These are phyloP conservation scores for Cladosporium sp. DNA, from an alignment of 2,329 filamentous ascomycete genomes.

Conservation along the genomic window DNA sequence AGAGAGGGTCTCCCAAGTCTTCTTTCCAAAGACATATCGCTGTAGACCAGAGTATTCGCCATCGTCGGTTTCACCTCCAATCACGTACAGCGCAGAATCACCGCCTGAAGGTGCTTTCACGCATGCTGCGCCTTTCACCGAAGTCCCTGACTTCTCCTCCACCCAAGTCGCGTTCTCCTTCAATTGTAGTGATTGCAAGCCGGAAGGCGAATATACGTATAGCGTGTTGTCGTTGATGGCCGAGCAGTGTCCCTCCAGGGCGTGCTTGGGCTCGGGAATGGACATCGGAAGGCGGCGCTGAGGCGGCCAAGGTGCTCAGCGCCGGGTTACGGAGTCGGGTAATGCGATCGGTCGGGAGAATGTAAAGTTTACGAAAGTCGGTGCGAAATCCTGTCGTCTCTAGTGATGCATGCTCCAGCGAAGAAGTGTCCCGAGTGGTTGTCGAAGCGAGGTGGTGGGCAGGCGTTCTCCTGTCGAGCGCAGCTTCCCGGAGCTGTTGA, in stretches of 20 bases:
- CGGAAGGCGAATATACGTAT: slow-evolving; percentile 73
- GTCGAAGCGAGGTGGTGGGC: neutral
- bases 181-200: slow-evolving; percentile 71
- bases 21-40: slow-evolving; percentile 54
- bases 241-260: slow-evolving; percentile 75
- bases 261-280: slow-evolving; percentile 64
- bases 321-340: slow-evolving; percentile 6
- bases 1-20: slow-evolving; percentile 56
- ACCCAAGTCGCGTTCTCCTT: slow-evolving; percentile 68
- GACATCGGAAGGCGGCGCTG: slow-evolving; percentile 52
- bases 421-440: neutral
- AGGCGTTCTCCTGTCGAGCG: slow-evolving; percentile 5
- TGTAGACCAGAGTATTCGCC: slow-evolving; percentile 70
- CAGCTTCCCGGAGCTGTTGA: neutral
- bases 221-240: slow-evolving; percentile 75
- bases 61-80: slow-evolving; percentile 63
- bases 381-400: slow-evolving; percentile 10
- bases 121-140: slow-evolving; percentile 72
- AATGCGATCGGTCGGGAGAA: slow-evolving; percentile 4
- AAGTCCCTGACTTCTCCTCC: slow-evolving; percentile 58
- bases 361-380: slow-evolving; percentile 5
- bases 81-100: slow-evolving; percentile 65
- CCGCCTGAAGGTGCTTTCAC: slow-evolving; percentile 62
- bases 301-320: slow-evolving; percentile 13
- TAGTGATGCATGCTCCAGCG: slow-evolving; percentile 9